A percentile compares a stretch with the other conserved stretches of the same genome.
These are phyloP conservation scores for Inga laurina DNA, from an alignment of 306 rosid species.

Conservation along the genomic window DNA sequence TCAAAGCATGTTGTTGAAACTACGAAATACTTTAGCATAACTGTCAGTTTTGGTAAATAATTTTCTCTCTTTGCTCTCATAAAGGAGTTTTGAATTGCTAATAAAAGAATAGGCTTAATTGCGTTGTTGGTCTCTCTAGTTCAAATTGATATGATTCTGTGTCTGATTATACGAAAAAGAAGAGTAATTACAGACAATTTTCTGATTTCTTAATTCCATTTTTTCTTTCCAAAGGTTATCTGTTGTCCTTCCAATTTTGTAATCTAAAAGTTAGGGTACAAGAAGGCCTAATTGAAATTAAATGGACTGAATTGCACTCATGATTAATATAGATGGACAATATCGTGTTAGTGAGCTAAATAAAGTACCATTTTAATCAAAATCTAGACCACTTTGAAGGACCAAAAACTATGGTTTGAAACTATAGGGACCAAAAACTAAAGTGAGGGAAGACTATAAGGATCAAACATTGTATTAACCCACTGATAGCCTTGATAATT, in stretches of 20 bases:
- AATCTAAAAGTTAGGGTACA: no score
- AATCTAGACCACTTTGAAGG: no score
- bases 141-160: not conserved
- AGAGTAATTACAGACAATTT: not conserved
- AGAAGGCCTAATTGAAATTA: not conserved
- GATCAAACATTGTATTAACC: no score
- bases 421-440: no score
- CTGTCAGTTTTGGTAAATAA: conserved; percentile 89
- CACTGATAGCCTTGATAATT: no score
- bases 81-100: not conserved
- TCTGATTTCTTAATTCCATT: not conserved
- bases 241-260: not conserved
- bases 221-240: not conserved
- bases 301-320: not conserved
- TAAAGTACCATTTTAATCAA: not conserved
- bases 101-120: not conserved
- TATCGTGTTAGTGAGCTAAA: no score
- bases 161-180: not conserved
- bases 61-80: conserved; percentile 4
- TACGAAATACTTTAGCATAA: conserved; percentile 87
- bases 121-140: not conserved
- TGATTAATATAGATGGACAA: no score
- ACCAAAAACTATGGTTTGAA: no score
- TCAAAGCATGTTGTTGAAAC: conserved; percentile 91
- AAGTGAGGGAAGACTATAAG: no score